Base-by-base conservation (phyloP, 2,329 filamentous ascomycete species). In the Aspergillus phoenicis region DNA sequence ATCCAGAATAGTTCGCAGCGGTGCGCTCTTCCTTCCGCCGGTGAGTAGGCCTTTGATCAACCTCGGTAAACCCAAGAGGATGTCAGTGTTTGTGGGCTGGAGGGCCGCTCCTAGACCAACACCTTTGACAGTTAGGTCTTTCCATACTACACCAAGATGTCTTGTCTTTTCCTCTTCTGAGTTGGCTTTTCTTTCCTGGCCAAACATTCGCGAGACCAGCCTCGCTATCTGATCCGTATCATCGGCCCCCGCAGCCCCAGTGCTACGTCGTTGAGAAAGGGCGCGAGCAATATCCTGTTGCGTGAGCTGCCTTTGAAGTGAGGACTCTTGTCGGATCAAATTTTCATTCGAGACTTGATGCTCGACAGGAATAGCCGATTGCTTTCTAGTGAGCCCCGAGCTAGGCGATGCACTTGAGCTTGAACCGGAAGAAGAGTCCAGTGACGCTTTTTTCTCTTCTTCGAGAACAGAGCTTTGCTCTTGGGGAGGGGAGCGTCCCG, bases 171-270 rank as follows among this genome's bases (percentile, higher is more conserved):
- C 88, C 63, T 89, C 88, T 62, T 90, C 85, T 0, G 87, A 89
- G n/a, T 85, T 79, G 48, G 84, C 82, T 65, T 89, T 87, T 5
- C 89, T 82, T 20, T 84, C 84, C 36, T 81, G 78, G 5, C 89
- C 89, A 68, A 91, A 91, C 83, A 91, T 89, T 3, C 85, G 85
- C 0, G 87, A 90, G 80, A 91, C 86, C 41, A 91, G 49, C n/a
- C 60, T 68, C 52, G 73, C 66, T 13, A 77, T 72, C 51, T 76
- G 71, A 1, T 65, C 66, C 67, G 69, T 69, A 52, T 76, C 73
- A 8, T 73, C 72, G 2, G 51, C 41, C n/a, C 65, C 65, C n/a
- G 63, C 67, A 5, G 71, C 70, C 0, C 62, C 64, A 33, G 67
- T 15, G 36, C 57, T 75, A 7, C 63, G 65, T 61, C 73, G 64